A percentile compares a stretch with the other conserved stretches of the same genome.
phyloP scores from a whole-genome alignment of 164 flowering plant species.

The Aristolochia fimbriata region DNA sequence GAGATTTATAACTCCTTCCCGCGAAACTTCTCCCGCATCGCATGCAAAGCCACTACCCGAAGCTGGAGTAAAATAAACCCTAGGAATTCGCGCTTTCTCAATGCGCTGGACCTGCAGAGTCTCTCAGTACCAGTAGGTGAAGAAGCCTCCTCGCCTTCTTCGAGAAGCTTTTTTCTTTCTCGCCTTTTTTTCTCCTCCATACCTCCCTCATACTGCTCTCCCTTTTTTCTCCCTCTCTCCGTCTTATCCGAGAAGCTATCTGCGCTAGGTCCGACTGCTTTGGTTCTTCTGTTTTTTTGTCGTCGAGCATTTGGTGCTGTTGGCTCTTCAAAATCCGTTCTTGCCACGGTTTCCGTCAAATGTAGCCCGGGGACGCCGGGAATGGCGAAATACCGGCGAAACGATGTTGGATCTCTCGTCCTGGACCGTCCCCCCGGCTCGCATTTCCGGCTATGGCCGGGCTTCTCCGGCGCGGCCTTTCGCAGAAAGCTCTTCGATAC shows the following conservation, averaged over 20 bases:
- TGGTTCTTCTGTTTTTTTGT: background rate
- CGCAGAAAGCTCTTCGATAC: slow-evolving; percentile 25
- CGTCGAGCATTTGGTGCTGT: background rate
- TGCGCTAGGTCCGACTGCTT: background rate
- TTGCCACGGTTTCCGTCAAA: background rate
- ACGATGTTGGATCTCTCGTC: slow-evolving; percentile 43
- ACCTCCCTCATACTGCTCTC: background rate
- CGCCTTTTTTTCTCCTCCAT: background rate
- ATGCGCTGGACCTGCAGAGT: no score
- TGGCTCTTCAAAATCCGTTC: background rate
- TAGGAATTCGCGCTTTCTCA: no score
- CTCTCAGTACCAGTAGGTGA: no score
- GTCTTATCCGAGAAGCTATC: background rate
- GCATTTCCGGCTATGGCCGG: slow-evolving; percentile 16
- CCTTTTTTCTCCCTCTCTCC: slow-evolving; percentile 1
- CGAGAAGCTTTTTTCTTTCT: background rate
- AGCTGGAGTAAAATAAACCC: no score
- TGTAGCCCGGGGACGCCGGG: background rate
- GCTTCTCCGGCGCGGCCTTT: slow-evolving; percentile 26
- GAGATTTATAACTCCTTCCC: no score
- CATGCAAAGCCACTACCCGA: no score
- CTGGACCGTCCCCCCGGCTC: slow-evolving; percentile 24
- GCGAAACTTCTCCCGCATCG: no score
- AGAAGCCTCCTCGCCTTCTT: no score
- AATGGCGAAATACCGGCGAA: slow-evolving; percentile 43